A percentile compares a stretch with the other conserved stretches of the same genome.
These are phyloP conservation scores for Penicilliopsis zonata DNA, from an alignment of 495 filamentous ascomycete species.

Conservation along the genomic window DNA sequence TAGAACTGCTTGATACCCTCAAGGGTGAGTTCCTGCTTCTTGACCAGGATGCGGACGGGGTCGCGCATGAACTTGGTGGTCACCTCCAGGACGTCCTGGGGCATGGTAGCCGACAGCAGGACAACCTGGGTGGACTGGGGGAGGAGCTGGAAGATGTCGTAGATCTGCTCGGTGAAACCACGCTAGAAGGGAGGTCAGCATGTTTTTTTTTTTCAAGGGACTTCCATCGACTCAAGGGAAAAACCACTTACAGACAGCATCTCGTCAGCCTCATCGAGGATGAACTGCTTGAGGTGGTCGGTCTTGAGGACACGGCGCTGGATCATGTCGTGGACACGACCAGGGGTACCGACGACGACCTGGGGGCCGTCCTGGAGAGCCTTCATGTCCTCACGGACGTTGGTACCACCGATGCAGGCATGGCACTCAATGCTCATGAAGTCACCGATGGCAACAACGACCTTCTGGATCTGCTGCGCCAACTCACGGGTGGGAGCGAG, in stretches of 20 bases:
- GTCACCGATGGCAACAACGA: conserved; percentile 95
- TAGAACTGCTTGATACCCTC: conserved; percentile 99
- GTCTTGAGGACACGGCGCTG: conserved; percentile 89
- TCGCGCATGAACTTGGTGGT: conserved; percentile 99
- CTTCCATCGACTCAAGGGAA: background rate
- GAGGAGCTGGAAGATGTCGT: conserved; percentile 98
- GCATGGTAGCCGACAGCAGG: conserved; percentile 93
- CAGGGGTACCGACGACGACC: conserved; percentile 92
- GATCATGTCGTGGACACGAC: conserved; percentile 98
- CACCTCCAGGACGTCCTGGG: conserved; percentile 97
- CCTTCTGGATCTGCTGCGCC: conserved; percentile 97
- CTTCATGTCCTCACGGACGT: conserved; percentile 94
- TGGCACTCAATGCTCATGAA: conserved; percentile 99
- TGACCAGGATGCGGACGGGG: conserved; percentile 96
- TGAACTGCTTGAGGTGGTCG: conserved; percentile 96
- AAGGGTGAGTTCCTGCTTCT: conserved; percentile 97
- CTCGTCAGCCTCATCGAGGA: conserved; percentile 98
- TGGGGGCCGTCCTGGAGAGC: conserved; percentile 92
- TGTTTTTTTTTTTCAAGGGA: background rate
- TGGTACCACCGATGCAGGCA: conserved; percentile 97
- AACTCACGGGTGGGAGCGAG: conserved; percentile 95
- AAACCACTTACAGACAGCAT: conserved; percentile 75
- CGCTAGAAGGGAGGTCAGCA: conserved; percentile 37
- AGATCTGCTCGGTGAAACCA: conserved; percentile 99
- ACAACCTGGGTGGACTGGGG: conserved; percentile 97